Base-by-base conservation (phyloP, 2,329 filamentous ascomycete genomes). In the Sordariomycetes sp. region DNA sequence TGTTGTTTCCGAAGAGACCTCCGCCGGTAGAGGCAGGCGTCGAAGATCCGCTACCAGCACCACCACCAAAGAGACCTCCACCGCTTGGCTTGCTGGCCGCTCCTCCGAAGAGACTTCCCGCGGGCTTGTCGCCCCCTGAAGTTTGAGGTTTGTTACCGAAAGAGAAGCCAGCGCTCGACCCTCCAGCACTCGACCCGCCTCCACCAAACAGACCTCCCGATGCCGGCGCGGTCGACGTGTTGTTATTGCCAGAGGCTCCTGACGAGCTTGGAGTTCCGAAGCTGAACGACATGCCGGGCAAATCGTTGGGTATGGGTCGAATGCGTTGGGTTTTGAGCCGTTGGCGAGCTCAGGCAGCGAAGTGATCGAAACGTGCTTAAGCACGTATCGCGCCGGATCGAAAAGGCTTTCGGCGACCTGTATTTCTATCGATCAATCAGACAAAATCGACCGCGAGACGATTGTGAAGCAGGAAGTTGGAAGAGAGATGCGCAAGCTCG, bases 181-280 rank as follows among this genome's bases (percentile, higher is more conserved):
- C n/a, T n/a, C n/a, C n/a, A n/a, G n/a, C n/a, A n/a, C n/a, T n/a
- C n/a, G n/a, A n/a, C n/a, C n/a, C n/a, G n/a, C n/a, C n/a, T n/a
- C n/a, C n/a, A 29, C 63, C 63, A 45, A 71, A 70, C 8, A 68
- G 43, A 15, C 52, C 46, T 11, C 57, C 57, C 6, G 57, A 46
- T 32, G 66, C 57, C 15, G 58, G 60, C 37, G 62, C 58, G 46
- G 58, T 51, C 16, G 48, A 53, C 8, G 52, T 53, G 7, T 53
- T 39, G 37, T 47, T 57, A 40, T 47, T 47, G 33, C 48, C 41
- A 14, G 53, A 42, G 32, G 50, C 54, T 44, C 48, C 42, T 40
- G 56, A 57, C 23, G 55, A 50, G 53, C 46, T 42, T 38, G 47
- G 39, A 36, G 49, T 44, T 40, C 53, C 50, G 45, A 66, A 64